Evolutionary conservation across 345 rosid genomes (phyloP), one percentile per base, ranked within the genome.

Genomic region (Passiflora organensis): DNA sequence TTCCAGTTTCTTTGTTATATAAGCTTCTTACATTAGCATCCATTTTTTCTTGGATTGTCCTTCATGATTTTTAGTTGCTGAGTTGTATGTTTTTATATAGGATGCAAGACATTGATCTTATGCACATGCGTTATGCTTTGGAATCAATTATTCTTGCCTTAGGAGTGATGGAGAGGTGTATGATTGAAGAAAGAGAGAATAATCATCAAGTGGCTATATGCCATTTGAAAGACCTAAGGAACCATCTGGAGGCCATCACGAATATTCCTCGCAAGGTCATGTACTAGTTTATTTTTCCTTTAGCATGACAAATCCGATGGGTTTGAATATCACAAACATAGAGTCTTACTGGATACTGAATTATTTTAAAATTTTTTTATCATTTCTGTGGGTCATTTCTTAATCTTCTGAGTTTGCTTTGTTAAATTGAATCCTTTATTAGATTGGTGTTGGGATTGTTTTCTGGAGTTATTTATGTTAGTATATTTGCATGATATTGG

Each of bases 71-170:
- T 37, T 13, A 17, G 32, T 15, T 23, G 38, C 48, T 59, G n/a
- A 52, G 24, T 17, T 49, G 23, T 32, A 50, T 48, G 16, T 56
- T 39, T 56, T 52, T 16, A 38, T 58, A 67, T 61, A 91, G 98
- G 86, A 75, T 84, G 85, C 87, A 84, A 73, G 98, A 91, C 73
- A 79, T 86, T 74, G 98, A 91, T 74, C 81, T 91, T 65, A 88
- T 91, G 95, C 91, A 78, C 72, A 84, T 91, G 95, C 89, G 88
- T 55, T 91, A 91, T 86, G 85, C 93, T 59, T 55, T 91, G 80
- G 96, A 88, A 71, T 86, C 96, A 47, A 68, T 72, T 46, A 87
- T 86, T 50, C 82, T 91, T 64, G 90, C 93, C 17, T 70, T 91
- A 44, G 87, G 78, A 76, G 80, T 70, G 44, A 80, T 86, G 80